Conservation (phyloP, 1,139 yeast genomes). For the Yamadazyma trypodendri region DNA sequence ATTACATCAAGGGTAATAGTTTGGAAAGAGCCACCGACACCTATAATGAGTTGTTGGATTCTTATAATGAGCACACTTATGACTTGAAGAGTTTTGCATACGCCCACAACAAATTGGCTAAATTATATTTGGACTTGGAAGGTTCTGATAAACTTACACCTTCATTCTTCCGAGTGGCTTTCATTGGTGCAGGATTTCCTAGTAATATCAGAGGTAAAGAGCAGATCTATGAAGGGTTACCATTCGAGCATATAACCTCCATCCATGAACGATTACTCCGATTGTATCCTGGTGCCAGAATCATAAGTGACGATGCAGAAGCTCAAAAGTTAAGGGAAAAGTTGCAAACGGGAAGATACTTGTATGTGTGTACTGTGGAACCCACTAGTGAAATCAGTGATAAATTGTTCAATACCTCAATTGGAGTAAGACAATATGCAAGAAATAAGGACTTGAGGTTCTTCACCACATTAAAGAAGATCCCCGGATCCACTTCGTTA, state of each 20-base stretch:
- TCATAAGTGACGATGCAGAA: conserved; percentile 66
- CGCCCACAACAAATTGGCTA: conserved; percentile 69
- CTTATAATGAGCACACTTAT: conserved; percentile 70
- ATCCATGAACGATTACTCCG: conserved; percentile 75
- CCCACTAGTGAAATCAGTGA: conserved; percentile 60
- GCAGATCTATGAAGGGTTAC: conserved; percentile 81
- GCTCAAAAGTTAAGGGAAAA: conserved; percentile 49
- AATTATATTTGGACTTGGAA: conserved; percentile 67
- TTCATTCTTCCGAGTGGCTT: conserved; percentile 76
- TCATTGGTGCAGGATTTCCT: conserved; percentile 86
- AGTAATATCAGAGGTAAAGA: conserved; percentile 69
- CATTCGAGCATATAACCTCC: conserved; percentile 84
- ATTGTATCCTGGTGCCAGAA: conserved; percentile 80
- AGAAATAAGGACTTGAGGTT: conserved; percentile 69
- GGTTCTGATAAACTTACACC: conserved; percentile 73
- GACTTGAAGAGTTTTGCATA: conserved; percentile 76
- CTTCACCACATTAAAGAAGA: conserved; percentile 66
- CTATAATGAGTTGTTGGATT: conserved; percentile 73
- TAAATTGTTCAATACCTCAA: conserved; percentile 46
- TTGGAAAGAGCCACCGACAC: conserved; percentile 76
- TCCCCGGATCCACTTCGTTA: conserved; percentile 74
- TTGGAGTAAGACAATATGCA: conserved; percentile 67
- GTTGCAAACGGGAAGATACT: conserved; percentile 67
- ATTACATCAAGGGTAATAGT: conserved; percentile 70
- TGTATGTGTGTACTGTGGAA: conserved; percentile 71